Percentiles rank a stretch among this genome's conserved stretches.
Conservation (phyloP, 2,329 filamentous ascomycete genomes). For the Juglanconis oblonga region DNA sequence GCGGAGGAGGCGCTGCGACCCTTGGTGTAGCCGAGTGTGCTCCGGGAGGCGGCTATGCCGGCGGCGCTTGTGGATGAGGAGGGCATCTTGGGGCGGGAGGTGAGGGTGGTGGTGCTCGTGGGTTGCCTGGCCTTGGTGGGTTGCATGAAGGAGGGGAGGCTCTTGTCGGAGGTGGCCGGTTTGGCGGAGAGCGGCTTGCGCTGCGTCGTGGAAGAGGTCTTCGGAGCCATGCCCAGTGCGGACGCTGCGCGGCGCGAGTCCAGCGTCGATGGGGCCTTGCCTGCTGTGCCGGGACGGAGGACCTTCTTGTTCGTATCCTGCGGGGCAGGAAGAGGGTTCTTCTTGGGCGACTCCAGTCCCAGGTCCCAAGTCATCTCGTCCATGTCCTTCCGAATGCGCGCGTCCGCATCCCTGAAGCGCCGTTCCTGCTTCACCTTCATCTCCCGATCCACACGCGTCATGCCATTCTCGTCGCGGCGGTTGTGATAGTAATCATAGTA, state of each 20-base stretch:
- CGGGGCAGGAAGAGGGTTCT: conserved; percentile 29
- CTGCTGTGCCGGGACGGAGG: background rate
- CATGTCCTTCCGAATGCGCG: conserved; percentile 64
- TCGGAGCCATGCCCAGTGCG: conserved; percentile 42
- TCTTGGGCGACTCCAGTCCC: conserved; percentile 44
- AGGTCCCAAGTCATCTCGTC: conserved; percentile 37
- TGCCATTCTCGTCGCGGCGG: conserved; percentile 65
- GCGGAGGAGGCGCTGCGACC: conserved; percentile 59
- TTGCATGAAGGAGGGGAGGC: conserved; percentile 16
- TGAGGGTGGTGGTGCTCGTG: conserved; percentile 33
- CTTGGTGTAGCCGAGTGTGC: conserved; percentile 81
- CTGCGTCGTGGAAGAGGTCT: conserved; percentile 24
- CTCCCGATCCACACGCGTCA: conserved; percentile 60
- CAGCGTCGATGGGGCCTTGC: conserved; percentile 44
- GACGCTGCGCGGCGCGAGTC: conserved; percentile 54
- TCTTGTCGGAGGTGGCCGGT: conserved; percentile 20
- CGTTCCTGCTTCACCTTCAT: conserved; percentile 51
- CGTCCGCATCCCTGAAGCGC: conserved; percentile 57
- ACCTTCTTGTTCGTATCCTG: conserved; percentile 19
- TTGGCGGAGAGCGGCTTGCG: conserved; percentile 19
- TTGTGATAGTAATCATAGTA: conserved; percentile 61
- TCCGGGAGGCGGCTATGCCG: conserved; percentile 66
- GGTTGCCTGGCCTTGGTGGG: conserved; percentile 22
- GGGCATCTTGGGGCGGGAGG: conserved; percentile 34
- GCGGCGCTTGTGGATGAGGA: conserved; percentile 56